Conservation (phyloP, 2,329 filamentous ascomycete species). For the Daldinia eschscholtzii region DNA sequence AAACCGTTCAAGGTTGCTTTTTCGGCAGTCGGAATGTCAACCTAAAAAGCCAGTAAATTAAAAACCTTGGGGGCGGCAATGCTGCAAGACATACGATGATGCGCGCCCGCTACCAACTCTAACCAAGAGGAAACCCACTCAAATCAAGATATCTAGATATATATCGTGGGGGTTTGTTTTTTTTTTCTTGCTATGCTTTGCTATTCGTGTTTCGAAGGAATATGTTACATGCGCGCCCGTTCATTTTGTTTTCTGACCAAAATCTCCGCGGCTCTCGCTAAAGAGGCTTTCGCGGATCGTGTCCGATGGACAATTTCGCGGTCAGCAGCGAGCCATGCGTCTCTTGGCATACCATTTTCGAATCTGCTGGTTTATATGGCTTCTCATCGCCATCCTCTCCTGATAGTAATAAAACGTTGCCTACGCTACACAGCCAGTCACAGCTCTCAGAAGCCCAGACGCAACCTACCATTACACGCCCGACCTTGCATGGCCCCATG, state of each 20-base stretch:
- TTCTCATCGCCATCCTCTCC: slow-evolving; percentile 24
- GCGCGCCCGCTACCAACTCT: slow-evolving; percentile 44
- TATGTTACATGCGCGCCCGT: slow-evolving; percentile 4
- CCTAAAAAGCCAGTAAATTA: slow-evolving; percentile 41
- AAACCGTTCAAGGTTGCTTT: slow-evolving; percentile 39
- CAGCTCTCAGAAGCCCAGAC: slow-evolving; percentile 25
- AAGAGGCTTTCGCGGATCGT: slow-evolving; percentile 9
- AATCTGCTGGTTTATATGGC: slow-evolving; percentile 23
- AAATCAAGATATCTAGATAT: slow-evolving; percentile 39
- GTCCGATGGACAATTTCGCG: slow-evolving; percentile 13
- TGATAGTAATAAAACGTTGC: slow-evolving; percentile 37
- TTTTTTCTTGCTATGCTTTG: slow-evolving; percentile 1
- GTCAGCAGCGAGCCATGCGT: slow-evolving; percentile 14
- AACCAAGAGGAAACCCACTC: slow-evolving; percentile 40
- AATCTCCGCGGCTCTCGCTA: slow-evolving; percentile 10
- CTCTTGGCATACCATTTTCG: slow-evolving; percentile 20
- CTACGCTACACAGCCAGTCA: slow-evolving; percentile 34
- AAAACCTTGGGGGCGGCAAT: slow-evolving; percentile 44
- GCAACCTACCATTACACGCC: slow-evolving; percentile 45
- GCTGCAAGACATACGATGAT: slow-evolving; percentile 46
- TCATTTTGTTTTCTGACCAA: slow-evolving; percentile 6
- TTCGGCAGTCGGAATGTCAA: slow-evolving; percentile 46
- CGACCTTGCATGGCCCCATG: slow-evolving; percentile 42
- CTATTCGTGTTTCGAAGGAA: slow-evolving; percentile 12
- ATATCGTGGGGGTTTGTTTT: slow-evolving; percentile 26